These are phyloP conservation scores for Plasmodium inui DNA, from an alignment of 169 alveolate genomes.

Conservation along the genomic window DNA sequence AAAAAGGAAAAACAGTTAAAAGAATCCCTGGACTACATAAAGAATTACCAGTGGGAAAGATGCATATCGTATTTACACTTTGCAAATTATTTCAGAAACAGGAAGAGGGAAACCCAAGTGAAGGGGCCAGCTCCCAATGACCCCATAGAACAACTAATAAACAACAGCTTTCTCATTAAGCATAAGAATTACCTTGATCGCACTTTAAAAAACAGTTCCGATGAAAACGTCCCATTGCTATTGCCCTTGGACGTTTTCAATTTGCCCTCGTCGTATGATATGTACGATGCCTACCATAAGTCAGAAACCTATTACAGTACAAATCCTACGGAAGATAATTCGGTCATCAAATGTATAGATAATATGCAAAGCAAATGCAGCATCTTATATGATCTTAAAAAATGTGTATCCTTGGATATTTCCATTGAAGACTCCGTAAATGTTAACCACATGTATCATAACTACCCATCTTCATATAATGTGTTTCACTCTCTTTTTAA, in stretches of 20 bases:
- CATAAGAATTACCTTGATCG: not conserved
- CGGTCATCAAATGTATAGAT: constrained; percentile 30
- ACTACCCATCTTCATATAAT: constrained; percentile 49
- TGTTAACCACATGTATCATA: constrained; percentile 43
- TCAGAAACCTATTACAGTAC: constrained; percentile 43
- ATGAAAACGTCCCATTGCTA: not conserved
- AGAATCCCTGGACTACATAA: constrained; percentile 48
- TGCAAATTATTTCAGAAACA: constrained; percentile 15
- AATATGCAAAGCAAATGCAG: constrained; percentile 43
- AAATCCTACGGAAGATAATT: constrained; percentile 34
- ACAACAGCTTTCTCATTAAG: constrained; percentile 8
- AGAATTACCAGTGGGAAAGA: constrained; percentile 61
- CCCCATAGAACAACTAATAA: constrained; percentile 12
- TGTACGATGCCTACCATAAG: constrained; percentile 48
- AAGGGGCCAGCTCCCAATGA: not conserved
- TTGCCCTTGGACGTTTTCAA: constrained; percentile 51
- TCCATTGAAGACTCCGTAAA: constrained; percentile 54
- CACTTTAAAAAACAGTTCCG: not conserved
- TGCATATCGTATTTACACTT: constrained; percentile 45
- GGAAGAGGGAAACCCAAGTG: constrained; percentile 2
- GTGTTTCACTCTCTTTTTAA: constrained; percentile 50
- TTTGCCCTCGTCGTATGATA: constrained; percentile 65
- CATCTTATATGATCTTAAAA: constrained; percentile 54
- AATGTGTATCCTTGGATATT: constrained; percentile 38
- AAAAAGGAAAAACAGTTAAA: constrained; percentile 36